phyloP scores from a whole-genome alignment of 2,329 filamentous ascomycete genomes.

The Fusarium nygamai region DNA sequence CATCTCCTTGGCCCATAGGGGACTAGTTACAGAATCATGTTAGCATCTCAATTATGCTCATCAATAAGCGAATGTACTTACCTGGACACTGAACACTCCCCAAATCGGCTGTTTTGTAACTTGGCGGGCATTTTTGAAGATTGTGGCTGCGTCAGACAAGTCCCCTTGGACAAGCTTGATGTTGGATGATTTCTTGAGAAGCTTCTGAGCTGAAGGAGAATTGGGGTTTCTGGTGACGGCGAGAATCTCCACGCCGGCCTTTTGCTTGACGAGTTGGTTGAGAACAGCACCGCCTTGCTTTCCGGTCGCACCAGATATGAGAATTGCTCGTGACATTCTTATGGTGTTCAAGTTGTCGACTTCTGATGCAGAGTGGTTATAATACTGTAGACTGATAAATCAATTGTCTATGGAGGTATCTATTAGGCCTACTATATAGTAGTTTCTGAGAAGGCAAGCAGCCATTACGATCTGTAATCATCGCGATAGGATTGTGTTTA shows the following conservation, averaged over 20 bases:
- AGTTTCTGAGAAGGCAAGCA: fast-evolving
- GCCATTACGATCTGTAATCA: not conserved
- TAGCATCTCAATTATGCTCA: not conserved
- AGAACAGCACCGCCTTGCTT: constrained; percentile 52
- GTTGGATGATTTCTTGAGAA: constrained; percentile 55
- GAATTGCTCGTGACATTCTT: constrained; percentile 38
- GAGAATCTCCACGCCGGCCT: constrained; percentile 60
- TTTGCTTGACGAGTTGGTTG: constrained; percentile 41
- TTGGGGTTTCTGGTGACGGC: constrained; percentile 67
- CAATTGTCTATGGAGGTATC: not conserved
- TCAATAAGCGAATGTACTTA: not conserved
- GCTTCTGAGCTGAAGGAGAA: constrained; percentile 61
- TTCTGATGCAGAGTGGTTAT: not conserved
- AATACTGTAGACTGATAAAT: not conserved
- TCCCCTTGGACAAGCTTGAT: constrained; percentile 68
- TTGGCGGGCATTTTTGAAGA: constrained; percentile 53
- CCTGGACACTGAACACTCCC: constrained; percentile 26
- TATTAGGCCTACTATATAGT: not conserved
- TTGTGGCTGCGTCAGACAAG: constrained; percentile 58
- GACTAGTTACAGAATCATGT: not conserved
- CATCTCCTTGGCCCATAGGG: constrained; percentile 1
- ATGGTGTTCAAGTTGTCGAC: not conserved
- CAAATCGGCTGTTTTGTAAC: constrained; percentile 13
- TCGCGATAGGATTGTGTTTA: not conserved
- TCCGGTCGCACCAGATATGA: constrained; percentile 51